phyloP scores from a whole-genome alignment of 1,284 basidiomycete genomes.

The Cutaneotrichosporon sp. region DNA sequence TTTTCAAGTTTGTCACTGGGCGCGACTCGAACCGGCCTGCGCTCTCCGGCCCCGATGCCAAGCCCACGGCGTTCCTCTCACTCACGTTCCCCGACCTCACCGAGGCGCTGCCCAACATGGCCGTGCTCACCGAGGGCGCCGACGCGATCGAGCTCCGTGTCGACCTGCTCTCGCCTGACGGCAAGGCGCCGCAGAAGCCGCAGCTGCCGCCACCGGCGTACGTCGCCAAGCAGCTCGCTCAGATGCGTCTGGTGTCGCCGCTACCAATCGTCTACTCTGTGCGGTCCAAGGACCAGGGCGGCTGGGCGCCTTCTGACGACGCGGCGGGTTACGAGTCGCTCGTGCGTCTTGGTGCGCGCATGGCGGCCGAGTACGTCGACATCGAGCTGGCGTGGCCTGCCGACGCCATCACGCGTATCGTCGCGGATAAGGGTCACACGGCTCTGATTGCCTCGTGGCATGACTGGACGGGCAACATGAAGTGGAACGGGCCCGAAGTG shows the following conservation, averaged over 20 bases:
- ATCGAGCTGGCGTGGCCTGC: conserved; percentile 76
- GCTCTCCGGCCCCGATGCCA: conserved; percentile 44
- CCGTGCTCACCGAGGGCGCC: conserved; percentile 71
- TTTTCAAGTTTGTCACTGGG: conserved; percentile 86
- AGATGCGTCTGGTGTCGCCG: conserved; percentile 67
- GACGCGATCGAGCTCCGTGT: conserved; percentile 92
- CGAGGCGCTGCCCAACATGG: conserved; percentile 63
- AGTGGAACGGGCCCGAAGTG: conserved; percentile 69
- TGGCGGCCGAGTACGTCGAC: conserved; percentile 90
- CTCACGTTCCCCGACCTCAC: conserved; percentile 86
- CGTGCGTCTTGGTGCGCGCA: conserved; percentile 69
- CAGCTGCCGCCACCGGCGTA: conserved; percentile 66
- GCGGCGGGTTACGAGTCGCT: conserved; percentile 71
- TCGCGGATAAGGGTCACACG: conserved; percentile 62
- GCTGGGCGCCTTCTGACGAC: conserved; percentile 77
- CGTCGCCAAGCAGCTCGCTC: conserved; percentile 75
- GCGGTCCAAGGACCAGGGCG: conserved; percentile 81
- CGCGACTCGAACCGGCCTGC: conserved; percentile 59
- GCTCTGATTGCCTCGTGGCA: conserved; percentile 90
- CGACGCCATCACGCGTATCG: conserved; percentile 59
- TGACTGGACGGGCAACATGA: conserved; percentile 80
- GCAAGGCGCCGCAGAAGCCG: conserved; percentile 47
- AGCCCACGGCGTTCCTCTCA: conserved; percentile 81
- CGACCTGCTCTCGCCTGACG: conserved; percentile 68
- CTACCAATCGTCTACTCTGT: conserved; percentile 92